Evolutionary conservation across 2,329 filamentous ascomycete genomes (phyloP).

Genomic region (Colletotrichum coccodes): DNA sequence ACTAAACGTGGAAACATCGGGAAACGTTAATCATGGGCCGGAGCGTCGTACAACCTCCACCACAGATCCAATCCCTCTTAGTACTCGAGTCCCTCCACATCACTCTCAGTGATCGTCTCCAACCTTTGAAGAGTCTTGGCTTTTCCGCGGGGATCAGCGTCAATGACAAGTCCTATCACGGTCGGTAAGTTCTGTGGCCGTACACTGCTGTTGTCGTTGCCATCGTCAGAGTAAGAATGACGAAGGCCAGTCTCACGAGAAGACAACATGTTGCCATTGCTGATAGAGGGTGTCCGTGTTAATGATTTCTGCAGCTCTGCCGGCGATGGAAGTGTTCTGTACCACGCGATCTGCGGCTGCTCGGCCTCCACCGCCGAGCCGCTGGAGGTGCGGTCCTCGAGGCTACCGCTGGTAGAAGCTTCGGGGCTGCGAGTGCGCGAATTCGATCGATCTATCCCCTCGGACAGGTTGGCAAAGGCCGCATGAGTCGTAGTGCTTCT

Average conservation of each 20-base stretch:
- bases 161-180: too few species aligned
- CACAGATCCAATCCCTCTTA: neutral
- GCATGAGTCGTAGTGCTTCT: neutral
- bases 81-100: neutral
- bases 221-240: neutral
- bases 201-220: neutral
- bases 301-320: neutral
- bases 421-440: neutral
- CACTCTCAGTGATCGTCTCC: neutral
- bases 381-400: neutral
- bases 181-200: too few species aligned
- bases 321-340: neutral
- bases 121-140: neutral
- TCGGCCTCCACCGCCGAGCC: accelerated
- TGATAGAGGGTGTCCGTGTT: neutral
- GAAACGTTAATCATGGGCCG: neutral
- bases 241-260: too few species aligned
- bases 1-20: neutral
- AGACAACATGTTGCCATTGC: neutral
- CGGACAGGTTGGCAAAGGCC: neutral
- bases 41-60: neutral
- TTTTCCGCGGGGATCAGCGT: neutral
- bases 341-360: neutral
- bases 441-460: neutral
- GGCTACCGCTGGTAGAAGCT: neutral